These are phyloP conservation scores for Phaeolepiota aurea DNA, from an alignment of 768 basidiomycete species.

Conservation along the genomic window DNA sequence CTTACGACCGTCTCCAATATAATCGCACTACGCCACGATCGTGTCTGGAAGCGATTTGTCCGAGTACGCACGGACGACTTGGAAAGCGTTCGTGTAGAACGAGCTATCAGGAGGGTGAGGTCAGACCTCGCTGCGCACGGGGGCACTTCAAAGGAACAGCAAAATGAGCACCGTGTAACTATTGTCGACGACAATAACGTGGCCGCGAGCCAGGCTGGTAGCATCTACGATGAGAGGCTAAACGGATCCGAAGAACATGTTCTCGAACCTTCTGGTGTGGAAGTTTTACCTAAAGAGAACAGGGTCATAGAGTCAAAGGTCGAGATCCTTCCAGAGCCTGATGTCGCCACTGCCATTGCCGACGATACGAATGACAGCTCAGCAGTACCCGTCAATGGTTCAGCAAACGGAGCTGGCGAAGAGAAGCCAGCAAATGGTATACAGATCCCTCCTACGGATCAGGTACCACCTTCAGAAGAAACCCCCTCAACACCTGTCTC, in stretches of 20 bases:
- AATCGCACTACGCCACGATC: slow-evolving; percentile 47
- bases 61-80: slow-evolving; percentile 81
- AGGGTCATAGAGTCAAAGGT: slow-evolving; percentile 16
- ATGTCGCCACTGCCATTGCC: slow-evolving; percentile 7
- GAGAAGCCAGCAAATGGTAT: background rate
- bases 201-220: slow-evolving; percentile 6
- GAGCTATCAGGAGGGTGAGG: slow-evolving; percentile 80
- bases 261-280: slow-evolving; percentile 23
- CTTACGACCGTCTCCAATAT: slow-evolving; percentile 74
- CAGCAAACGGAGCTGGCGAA: slow-evolving; percentile 1
- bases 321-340: background rate
- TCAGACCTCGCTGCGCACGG: slow-evolving; percentile 78
- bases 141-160: slow-evolving; percentile 18
- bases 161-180: background rate
- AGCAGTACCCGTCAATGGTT: background rate
- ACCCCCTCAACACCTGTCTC: slow-evolving; percentile 29
- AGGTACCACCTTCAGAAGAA: slow-evolving; percentile 6
- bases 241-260: slow-evolving; percentile 16
- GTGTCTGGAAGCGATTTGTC: slow-evolving; percentile 82
- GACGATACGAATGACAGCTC: slow-evolving; percentile 9
- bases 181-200: slow-evolving; percentile 5
- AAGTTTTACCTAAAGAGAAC: slow-evolving; percentile 32
- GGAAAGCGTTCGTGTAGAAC: slow-evolving; percentile 78
- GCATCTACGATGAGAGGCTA: slow-evolving; percentile 11
- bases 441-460: background rate